Percentiles rank a stretch among this genome's conserved stretches.
Evolutionary conservation across 768 basidiomycete genomes (phyloP).

Genomic region (Hypsizygus marmoreus): DNA sequence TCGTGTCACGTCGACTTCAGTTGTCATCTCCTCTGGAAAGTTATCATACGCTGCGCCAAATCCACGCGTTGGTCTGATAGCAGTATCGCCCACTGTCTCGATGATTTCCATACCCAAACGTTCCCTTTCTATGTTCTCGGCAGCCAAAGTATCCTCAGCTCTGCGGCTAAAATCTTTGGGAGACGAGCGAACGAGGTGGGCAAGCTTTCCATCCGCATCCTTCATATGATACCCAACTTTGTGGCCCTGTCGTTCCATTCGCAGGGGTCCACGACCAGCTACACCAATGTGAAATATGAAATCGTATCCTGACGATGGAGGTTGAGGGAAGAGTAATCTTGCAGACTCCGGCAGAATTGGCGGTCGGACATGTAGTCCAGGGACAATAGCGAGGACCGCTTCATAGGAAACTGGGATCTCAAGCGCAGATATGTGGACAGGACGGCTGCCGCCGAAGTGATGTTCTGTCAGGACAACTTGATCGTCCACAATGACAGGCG

Average conservation of each 20-base stretch:
- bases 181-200: slow-evolving; percentile 47
- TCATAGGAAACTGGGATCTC: slow-evolving; percentile 63
- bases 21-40: slow-evolving; percentile 56
- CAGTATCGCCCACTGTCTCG: slow-evolving; percentile 35
- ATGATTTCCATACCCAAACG: slow-evolving; percentile 40
- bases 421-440: slow-evolving; percentile 62
- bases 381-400: slow-evolving; percentile 53
- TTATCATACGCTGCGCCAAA: slow-evolving; percentile 53
- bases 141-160: slow-evolving; percentile 33
- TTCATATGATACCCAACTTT: slow-evolving; percentile 72
- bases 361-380: slow-evolving; percentile 61
- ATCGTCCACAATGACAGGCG: slow-evolving; percentile 25
- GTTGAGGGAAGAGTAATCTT: slow-evolving; percentile 31
- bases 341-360: slow-evolving; percentile 48
- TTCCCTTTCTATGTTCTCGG: slow-evolving; percentile 39
- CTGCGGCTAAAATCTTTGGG: slow-evolving; percentile 44
- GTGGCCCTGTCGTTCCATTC: slow-evolving; percentile 67
- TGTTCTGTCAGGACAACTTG: slow-evolving; percentile 18
- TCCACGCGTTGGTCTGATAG: slow-evolving; percentile 40
- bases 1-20: slow-evolving; percentile 61
- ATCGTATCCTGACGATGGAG: slow-evolving; percentile 58
- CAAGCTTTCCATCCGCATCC: slow-evolving; percentile 59
- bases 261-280: slow-evolving; percentile 60
- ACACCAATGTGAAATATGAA: slow-evolving; percentile 74
- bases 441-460: slow-evolving; percentile 25